These are phyloP conservation scores for Boechera retrofracta DNA, from an alignment of 345 rosid genomes.

Conservation along the genomic window DNA sequence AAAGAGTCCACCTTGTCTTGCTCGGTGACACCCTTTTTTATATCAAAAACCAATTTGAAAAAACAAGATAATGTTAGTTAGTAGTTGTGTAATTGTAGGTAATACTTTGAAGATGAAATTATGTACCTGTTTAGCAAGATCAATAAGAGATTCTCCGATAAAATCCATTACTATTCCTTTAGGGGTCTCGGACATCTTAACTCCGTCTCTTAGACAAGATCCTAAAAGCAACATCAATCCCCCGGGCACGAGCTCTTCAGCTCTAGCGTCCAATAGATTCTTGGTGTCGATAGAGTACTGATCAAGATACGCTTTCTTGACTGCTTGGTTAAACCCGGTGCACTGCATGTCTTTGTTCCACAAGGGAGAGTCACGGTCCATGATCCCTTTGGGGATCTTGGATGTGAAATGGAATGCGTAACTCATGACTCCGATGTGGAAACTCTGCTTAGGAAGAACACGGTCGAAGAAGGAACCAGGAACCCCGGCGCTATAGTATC, in stretches of 20 bases:
- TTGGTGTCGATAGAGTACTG: slow-evolving; percentile 45
- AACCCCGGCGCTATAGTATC: slow-evolving; percentile 47
- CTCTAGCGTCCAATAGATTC: slow-evolving; percentile 45
- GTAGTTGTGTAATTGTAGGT: neutral
- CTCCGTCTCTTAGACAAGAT: slow-evolving; percentile 35
- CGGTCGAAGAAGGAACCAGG: slow-evolving; percentile 49
- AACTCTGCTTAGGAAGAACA: slow-evolving; percentile 46
- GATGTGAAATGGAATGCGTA: slow-evolving; percentile 49
- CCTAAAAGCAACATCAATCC: slow-evolving; percentile 48
- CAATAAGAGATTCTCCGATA: slow-evolving; percentile 24
- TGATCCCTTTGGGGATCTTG: slow-evolving; percentile 39
- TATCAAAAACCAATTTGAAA: too few relatives aligned
- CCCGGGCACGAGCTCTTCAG: slow-evolving; percentile 47
- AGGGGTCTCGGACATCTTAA: slow-evolving; percentile 31
- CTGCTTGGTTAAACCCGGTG: slow-evolving; percentile 38
- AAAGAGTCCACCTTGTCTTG: slow-evolving; percentile 20
- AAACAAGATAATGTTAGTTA: neutral
- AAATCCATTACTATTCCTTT: slow-evolving; percentile 33
- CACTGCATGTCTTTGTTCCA: slow-evolving; percentile 53
- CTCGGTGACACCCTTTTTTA: slow-evolving; percentile 18
- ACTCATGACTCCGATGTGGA: slow-evolving; percentile 44
- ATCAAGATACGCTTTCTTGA: slow-evolving; percentile 39
- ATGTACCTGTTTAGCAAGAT: slow-evolving; percentile 21
- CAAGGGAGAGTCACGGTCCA: slow-evolving; percentile 39
- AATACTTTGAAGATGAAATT: neutral